Conservation (phyloP, 164 flowering plant genomes). For the Warburgia ugandensis region DNA sequence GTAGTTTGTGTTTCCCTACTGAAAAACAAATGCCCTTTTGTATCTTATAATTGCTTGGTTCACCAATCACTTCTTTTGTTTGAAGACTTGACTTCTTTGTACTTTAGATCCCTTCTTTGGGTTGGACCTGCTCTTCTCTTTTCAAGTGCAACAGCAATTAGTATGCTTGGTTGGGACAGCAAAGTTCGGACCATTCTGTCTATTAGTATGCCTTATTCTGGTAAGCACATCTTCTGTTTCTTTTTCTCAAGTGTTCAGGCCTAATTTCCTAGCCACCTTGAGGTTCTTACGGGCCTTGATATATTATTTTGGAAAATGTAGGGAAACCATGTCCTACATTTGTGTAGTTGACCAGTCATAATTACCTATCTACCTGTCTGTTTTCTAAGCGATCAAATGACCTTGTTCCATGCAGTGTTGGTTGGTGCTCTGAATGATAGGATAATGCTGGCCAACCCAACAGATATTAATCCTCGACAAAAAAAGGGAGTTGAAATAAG, state of each 20-base stretch:
- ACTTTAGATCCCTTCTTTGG: constrained; percentile 98
- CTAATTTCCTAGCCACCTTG: too few relatives aligned
- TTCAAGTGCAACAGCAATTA: constrained; percentile 75
- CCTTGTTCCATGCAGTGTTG: constrained; percentile 48
- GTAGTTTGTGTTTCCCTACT: too few relatives aligned
- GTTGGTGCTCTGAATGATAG: constrained; percentile 96
- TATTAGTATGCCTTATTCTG: constrained; percentile 74
- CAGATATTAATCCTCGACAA: constrained; percentile 81
- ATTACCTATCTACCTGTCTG: too few relatives aligned
- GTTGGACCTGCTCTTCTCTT: constrained; percentile 97
- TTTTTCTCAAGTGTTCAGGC: too few relatives aligned
- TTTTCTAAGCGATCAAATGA: too few relatives aligned
- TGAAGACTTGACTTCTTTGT: constrained; percentile 39
- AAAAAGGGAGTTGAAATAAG: constrained; percentile 88
- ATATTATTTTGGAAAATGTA: too few relatives aligned
- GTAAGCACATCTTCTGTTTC: constrained; percentile 30
- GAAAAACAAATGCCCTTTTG: too few relatives aligned
- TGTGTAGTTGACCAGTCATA: too few relatives aligned
- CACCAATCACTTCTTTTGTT: constrained; percentile 3
- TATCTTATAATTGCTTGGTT: too few relatives aligned
- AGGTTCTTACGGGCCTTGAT: too few relatives aligned
- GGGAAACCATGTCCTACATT: too few relatives aligned
- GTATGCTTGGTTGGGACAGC: constrained; percentile 98
- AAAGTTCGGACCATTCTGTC: constrained; percentile 87
- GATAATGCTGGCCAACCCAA: constrained; percentile 74